These are phyloP conservation scores for Mucor irregularis DNA, from an alignment of 371 early-diverging fungal genomes.

Conservation along the genomic window DNA sequence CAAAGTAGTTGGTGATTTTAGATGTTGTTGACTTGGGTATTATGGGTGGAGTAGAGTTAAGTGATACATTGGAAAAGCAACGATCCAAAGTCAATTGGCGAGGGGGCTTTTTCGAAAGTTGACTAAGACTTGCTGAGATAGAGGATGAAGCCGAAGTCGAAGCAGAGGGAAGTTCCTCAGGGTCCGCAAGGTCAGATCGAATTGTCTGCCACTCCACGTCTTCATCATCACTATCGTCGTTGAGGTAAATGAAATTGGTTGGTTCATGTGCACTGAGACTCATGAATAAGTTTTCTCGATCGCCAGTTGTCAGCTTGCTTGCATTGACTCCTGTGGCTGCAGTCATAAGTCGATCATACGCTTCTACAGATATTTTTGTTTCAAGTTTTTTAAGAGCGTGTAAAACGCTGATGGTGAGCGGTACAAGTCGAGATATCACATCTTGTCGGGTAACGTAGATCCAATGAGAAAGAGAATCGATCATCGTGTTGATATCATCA, in stretches of 20 bases:
- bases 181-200: no score
- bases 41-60: constrained; percentile 1
- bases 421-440: constrained; percentile 34
- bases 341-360: constrained; percentile 40
- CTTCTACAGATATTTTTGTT: constrained; percentile 34
- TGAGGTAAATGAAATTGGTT: constrained; percentile 36
- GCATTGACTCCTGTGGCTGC: constrained; percentile 39
- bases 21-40: neutral
- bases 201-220: constrained; percentile 39
- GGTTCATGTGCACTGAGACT: constrained; percentile 44
- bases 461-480: constrained; percentile 48
- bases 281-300: constrained; percentile 33
- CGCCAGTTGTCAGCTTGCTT: constrained; percentile 23
- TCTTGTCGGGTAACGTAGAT: constrained; percentile 42
- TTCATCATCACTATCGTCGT: constrained; percentile 48
- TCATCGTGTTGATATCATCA: constrained; percentile 13
- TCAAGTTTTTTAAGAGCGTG: constrained; percentile 24
- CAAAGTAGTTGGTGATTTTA: constrained; percentile 13
- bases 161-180: neutral
- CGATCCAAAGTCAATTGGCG: constrained; percentile 33
- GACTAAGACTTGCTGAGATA: no score
- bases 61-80: constrained; percentile 20
- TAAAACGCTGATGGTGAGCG: constrained; percentile 26
- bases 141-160: neutral
- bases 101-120: no score